phyloP scores from a whole-genome alignment of 805 yeast genomes.

The Lipomyces sp. region DNA sequence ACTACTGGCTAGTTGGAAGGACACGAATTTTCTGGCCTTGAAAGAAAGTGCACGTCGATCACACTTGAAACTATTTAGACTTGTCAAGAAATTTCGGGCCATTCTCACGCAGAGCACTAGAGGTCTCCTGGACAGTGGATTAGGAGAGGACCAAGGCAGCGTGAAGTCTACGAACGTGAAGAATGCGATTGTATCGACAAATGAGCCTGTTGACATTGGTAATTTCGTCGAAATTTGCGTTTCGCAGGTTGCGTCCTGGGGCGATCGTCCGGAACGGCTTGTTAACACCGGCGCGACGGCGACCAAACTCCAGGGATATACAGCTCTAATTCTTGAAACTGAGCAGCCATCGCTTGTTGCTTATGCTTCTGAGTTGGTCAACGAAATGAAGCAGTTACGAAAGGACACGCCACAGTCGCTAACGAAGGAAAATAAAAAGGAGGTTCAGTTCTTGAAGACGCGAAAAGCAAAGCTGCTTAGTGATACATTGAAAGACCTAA shows the following conservation, averaged over 20 bases:
- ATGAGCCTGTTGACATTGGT: no score
- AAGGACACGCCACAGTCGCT: conserved; percentile 72
- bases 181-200: no score
- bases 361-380: conserved; percentile 53
- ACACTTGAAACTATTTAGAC: conserved; percentile 76
- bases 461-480: conserved; percentile 77
- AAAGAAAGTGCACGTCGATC: conserved; percentile 91
- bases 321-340: conserved; percentile 38
- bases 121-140: conserved; percentile 14
- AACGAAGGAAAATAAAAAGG: conserved; percentile 72
- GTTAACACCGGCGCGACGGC: conserved; percentile 50
- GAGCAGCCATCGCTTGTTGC: conserved; percentile 50
- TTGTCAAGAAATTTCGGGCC: conserved; percentile 75
- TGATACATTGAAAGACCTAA: conserved; percentile 69
- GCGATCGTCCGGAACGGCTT: conserved; percentile 54
- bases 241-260: conserved; percentile 3
- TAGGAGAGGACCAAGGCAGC: conserved; percentile 3
- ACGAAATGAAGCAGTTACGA: conserved; percentile 59
- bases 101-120: conserved; percentile 33
- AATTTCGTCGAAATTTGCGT: no score
- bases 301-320: conserved; percentile 55
- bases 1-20: conserved; percentile 93
- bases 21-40: conserved; percentile 87
- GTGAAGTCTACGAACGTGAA: background rate
- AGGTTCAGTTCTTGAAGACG: conserved; percentile 66